These are phyloP conservation scores for Globisporangium nagaii DNA, from an alignment of 352 stramenopile genomes.

Conservation along the genomic window DNA sequence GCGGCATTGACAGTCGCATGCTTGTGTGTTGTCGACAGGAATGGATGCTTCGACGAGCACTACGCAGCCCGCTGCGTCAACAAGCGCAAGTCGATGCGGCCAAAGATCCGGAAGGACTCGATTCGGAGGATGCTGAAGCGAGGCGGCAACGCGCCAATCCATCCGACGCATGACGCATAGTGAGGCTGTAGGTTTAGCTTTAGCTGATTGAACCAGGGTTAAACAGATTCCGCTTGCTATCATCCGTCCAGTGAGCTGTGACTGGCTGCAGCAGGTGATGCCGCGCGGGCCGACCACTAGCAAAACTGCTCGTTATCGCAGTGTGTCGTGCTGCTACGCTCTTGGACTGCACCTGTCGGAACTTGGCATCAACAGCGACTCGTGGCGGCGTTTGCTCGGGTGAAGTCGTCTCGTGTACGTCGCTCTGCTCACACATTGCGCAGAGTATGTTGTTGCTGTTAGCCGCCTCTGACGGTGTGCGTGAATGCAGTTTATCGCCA, in stretches of 20 bases:
- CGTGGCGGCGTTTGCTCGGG: too few relatives aligned
- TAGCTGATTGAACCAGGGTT: neutral
- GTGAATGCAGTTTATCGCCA: too few relatives aligned
- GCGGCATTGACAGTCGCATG: neutral
- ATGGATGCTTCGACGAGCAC: conserved; percentile 49
- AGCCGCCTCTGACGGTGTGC: too few relatives aligned
- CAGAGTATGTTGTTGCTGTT: too few relatives aligned
- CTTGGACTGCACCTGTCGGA: conserved; percentile 1
- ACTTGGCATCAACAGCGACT: neutral
- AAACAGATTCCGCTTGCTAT: neutral
- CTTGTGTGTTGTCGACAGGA: conserved; percentile 15
- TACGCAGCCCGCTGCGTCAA: conserved; percentile 33
- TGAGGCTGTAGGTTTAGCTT: neutral
- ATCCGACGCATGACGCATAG: conserved; percentile 32
- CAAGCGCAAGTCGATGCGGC: conserved; percentile 23
- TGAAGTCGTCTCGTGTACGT: too few relatives aligned
- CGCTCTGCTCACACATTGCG: too few relatives aligned
- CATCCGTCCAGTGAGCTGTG: neutral
- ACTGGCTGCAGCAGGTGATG: neutral
- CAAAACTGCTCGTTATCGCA: too few relatives aligned
- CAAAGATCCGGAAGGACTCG: conserved; percentile 18
- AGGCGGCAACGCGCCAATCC: conserved; percentile 32
- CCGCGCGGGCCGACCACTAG: neutral
- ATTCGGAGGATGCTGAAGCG: conserved; percentile 26
- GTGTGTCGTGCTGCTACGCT: neutral